Conservation (phyloP, 2,329 filamentous ascomycete species). For the Thelonectria olida region DNA sequence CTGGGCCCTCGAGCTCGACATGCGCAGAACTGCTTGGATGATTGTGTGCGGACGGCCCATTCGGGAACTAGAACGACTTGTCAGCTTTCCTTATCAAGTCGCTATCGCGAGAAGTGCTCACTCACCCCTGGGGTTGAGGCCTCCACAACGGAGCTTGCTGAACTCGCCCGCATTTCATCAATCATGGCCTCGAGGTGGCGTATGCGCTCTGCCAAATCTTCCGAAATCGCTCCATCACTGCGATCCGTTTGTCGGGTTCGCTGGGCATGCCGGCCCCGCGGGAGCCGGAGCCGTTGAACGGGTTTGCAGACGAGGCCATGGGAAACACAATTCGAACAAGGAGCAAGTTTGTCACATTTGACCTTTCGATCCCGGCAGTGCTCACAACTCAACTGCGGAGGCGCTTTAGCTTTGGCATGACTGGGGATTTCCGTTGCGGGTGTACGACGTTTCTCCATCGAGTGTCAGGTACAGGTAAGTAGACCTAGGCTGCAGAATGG, state of each 20-base stretch:
- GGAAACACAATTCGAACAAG: slow-evolving; percentile 30
- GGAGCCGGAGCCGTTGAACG: slow-evolving; percentile 25
- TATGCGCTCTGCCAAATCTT: slow-evolving; percentile 20
- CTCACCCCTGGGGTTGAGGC: not conserved
- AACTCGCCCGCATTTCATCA: not conserved
- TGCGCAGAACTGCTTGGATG: too few species aligned
- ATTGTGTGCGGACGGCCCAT: not conserved
- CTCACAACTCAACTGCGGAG: slow-evolving; percentile 24
- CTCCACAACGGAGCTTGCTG: not conserved
- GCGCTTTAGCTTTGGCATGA: not conserved
- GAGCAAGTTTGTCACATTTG: slow-evolving; percentile 34
- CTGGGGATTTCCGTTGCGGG: not conserved
- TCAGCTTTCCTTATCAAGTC: not conserved
- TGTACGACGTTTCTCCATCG: not conserved
- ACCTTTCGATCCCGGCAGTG: slow-evolving; percentile 32
- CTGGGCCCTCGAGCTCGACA: too few species aligned
- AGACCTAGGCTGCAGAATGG: too few species aligned
- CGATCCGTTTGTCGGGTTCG: slow-evolving; percentile 11
- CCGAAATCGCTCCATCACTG: slow-evolving; percentile 1
- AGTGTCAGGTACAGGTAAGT: too few species aligned
- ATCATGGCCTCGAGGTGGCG: slow-evolving; percentile 18
- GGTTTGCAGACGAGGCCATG: slow-evolving; percentile 24
- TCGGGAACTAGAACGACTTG: not conserved
- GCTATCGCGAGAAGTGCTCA: not conserved
- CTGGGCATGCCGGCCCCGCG: slow-evolving; percentile 28